phyloP scores from a whole-genome alignment of 345 rosid species.

The Ailanthus altissimus region DNA sequence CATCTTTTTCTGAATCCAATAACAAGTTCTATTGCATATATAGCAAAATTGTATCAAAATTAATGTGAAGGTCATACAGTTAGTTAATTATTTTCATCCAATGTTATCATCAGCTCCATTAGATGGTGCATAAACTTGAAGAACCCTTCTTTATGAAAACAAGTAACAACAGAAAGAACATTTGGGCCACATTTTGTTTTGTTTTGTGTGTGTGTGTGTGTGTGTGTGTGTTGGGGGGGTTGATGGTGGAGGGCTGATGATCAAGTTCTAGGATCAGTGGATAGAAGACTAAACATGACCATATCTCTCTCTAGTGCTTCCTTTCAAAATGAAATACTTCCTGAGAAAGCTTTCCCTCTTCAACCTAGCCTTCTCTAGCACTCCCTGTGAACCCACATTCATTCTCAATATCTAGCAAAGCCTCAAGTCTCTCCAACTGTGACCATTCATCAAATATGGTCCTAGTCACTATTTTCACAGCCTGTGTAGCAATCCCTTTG shows the following conservation, averaged over 20 bases:
- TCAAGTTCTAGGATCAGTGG: constrained; percentile 13
- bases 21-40: too few species aligned
- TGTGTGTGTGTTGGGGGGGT: too few species aligned
- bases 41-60: too few species aligned
- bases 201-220: too few species aligned
- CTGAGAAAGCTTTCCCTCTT: constrained; percentile 60
- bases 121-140: background rate
- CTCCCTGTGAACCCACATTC: constrained; percentile 65
- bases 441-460: constrained; percentile 52
- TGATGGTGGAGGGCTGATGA: too few species aligned
- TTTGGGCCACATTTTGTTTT: too few species aligned
- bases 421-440: constrained; percentile 64
- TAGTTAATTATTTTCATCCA: too few species aligned
- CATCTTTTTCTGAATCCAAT: too few species aligned
- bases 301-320: constrained; percentile 58
- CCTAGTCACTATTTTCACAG: constrained; percentile 46
- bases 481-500: constrained; percentile 56
- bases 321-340: constrained; percentile 46
- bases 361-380: constrained; percentile 69
- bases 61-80: too few species aligned
- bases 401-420: constrained; percentile 59
- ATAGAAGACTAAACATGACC: constrained; percentile 53
- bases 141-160: background rate
- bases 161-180: background rate
- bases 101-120: too few species aligned